Conservation (phyloP, 73 alveolate species). For the Tetrahymena borealis region DNA sequence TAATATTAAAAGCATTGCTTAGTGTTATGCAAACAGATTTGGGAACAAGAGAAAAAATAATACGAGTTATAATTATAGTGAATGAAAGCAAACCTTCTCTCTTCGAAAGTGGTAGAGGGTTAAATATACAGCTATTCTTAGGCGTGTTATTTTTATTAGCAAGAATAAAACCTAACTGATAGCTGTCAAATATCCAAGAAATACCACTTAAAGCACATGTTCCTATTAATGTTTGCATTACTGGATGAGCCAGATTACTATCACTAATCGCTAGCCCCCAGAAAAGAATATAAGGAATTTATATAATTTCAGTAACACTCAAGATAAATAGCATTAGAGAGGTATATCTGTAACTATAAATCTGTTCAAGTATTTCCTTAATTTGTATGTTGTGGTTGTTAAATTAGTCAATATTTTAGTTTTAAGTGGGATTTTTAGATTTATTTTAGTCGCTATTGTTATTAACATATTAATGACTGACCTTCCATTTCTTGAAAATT, state of each 20-base stretch:
- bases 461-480: no score
- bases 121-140: background rate
- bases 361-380: no score
- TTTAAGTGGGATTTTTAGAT: no score
- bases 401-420: no score
- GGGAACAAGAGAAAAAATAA: background rate
- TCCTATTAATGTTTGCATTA: background rate
- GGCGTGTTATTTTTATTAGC: background rate
- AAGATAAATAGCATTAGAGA: background rate
- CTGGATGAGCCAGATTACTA: background rate
- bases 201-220: background rate
- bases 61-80: background rate
- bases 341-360: background rate
- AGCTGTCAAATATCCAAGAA: background rate
- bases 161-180: background rate
- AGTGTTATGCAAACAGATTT: background rate
- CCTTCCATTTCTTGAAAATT: no score
- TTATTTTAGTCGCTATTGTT: no score
- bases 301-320: background rate
- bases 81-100: background rate
- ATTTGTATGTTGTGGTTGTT: no score
- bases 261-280: background rate
- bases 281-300: background rate
- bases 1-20: background rate
- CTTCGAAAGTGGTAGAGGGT: background rate